Percentiles rank a stretch among this genome's conserved stretches.
These are phyloP conservation scores for Suillus sp. DNA, from an alignment of 768 basidiomycete species.

Conservation along the genomic window DNA sequence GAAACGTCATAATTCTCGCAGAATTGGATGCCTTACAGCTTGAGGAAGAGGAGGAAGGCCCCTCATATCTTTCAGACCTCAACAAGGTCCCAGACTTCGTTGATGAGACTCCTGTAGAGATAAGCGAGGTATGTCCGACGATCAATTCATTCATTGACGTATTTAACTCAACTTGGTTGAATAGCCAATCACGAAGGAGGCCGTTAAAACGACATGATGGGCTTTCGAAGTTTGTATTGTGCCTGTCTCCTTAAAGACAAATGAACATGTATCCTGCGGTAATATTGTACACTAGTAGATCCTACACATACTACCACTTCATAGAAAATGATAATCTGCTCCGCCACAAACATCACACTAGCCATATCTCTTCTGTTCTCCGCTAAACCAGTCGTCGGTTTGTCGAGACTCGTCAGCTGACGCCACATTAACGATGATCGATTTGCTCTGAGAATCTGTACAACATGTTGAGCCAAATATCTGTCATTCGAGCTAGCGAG, in stretches of 20 bases:
- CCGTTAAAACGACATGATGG: constrained; percentile 52
- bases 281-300: constrained; percentile 22
- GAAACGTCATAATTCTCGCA: constrained; percentile 33
- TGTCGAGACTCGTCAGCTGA: constrained; percentile 55
- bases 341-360: constrained; percentile 32
- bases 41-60: constrained; percentile 88
- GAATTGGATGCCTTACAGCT: constrained; percentile 94
- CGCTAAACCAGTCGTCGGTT: constrained; percentile 75
- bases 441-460: constrained; percentile 84
- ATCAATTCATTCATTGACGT: neutral
- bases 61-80: constrained; percentile 85
- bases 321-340: constrained; percentile 1
- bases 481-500: neutral
- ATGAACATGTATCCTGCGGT: constrained; percentile 10
- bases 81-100: constrained; percentile 91
- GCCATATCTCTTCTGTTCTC: constrained; percentile 63
- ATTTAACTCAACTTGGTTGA: constrained; percentile 11
- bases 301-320: constrained; percentile 9
- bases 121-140: constrained; percentile 51
- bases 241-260: neutral
- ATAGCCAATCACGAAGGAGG: constrained; percentile 54
- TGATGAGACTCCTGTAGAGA: constrained; percentile 81
- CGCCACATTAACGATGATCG: constrained; percentile 75
- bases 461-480: constrained; percentile 5
- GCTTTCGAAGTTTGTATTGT: constrained; percentile 8